Base-by-base conservation (phyloP, 208 protist species). In the Trypanosoma grayi region DNA sequence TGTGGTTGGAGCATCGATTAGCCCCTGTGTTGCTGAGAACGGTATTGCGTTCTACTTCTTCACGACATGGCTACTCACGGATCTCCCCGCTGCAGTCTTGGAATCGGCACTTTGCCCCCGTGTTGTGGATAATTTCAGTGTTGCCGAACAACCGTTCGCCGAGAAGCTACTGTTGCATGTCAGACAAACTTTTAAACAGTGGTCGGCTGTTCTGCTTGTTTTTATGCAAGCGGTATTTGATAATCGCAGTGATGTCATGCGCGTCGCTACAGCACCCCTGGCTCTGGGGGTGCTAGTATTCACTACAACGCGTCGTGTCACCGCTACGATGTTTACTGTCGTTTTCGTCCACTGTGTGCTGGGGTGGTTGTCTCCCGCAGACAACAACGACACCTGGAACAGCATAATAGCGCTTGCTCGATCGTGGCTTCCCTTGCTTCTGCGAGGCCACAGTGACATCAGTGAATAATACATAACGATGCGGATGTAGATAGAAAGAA, bases 51-150 rank as follows among this genome's bases (percentile, higher is more conserved):
- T 61, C 34, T 84, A 77, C 31, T 79, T 83, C 47, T 14, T 70
- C 24, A 44, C 60, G 0, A 66, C 73, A 3, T 44, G 66, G n/a
- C 8, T 77, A 2, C 56, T 76, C 22, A 68, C 79, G 5, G 82
- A 89, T 53, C 40, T 83, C 7, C 70, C 78, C 4, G 72, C 70
- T 8, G 70, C 61, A 16, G 27, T 72, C n/a, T 45, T 72, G 16
- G 44, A 60, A 22, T 30, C 40, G 9, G n/a, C 40, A 18, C 44
- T 72, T 33, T 7, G 24, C 24, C 18, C 27, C 6, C 30, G 20
- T 8, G 41, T 43, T 25, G 20, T 28, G 25, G 16, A 27, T 30
- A 37, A 10, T 37, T 72, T 72, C 39, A 40, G 11, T 5, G 0
- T 18, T 5, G 16, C 40, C 18, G 58, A 65, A 4, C 44, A 40